These are phyloP conservation scores for Acacia acuminata DNA, from an alignment of 306 rosid species.

Conservation along the genomic window DNA sequence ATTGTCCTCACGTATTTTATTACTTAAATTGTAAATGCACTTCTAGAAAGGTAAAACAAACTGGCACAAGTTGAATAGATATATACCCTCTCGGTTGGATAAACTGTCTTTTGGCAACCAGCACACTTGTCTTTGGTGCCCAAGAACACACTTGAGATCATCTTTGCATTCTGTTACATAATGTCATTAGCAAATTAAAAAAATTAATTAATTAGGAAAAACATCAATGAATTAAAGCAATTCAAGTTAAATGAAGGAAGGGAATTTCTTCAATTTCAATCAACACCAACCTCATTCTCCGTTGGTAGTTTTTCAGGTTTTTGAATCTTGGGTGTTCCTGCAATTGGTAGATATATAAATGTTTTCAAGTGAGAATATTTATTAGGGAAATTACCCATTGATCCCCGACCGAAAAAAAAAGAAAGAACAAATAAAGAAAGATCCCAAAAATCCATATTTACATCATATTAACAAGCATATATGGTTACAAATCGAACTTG, in stretches of 20 bases:
- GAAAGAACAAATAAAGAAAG: no score
- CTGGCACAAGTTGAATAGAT: neutral
- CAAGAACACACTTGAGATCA: constrained; percentile 23
- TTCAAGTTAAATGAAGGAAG: neutral
- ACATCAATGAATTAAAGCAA: neutral
- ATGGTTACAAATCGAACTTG: no score
- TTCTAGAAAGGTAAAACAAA: no score
- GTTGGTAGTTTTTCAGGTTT: constrained; percentile 48
- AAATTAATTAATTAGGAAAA: neutral
- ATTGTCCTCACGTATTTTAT: no score
- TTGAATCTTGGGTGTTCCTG: constrained; percentile 70
- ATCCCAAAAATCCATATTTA: neutral
- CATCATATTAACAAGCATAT: no score
- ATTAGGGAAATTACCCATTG: neutral
- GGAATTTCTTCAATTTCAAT: no score
- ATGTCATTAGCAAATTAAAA: neutral
- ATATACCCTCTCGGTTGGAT: constrained; percentile 78
- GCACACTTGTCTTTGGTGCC: constrained; percentile 63
- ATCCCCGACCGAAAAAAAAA: no score
- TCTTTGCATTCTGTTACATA: constrained; percentile 52
- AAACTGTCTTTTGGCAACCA: constrained; percentile 72
- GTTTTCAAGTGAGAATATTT: neutral
- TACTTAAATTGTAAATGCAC: no score
- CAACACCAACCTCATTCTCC: constrained; percentile 48
- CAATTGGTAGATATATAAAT: neutral